phyloP scores from a whole-genome alignment of 179 eudicot species.

The Drosera spatulata region DNA sequence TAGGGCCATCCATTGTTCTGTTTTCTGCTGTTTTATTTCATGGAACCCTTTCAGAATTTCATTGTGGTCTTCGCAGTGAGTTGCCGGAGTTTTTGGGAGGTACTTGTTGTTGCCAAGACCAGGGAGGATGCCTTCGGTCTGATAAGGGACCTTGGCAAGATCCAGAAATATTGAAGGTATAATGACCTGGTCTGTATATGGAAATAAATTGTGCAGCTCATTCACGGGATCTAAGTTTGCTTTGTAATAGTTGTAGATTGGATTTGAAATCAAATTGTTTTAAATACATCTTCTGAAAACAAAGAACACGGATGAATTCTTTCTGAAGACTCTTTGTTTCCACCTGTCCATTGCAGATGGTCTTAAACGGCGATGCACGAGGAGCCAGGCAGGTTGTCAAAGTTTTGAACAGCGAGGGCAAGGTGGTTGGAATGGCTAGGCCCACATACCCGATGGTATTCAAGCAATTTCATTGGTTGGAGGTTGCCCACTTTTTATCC shows the following conservation, averaged over 20 bases:
- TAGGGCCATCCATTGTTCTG: not conserved
- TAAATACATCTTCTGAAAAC: no score
- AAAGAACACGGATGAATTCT: no score
- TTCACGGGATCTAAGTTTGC: not conserved
- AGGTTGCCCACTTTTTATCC: not conserved
- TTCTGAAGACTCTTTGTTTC: not conserved
- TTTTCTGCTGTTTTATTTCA: not conserved
- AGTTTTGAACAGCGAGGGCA: constrained; percentile 85
- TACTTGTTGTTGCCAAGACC: constrained; percentile 64
- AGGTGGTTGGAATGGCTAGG: constrained; percentile 81
- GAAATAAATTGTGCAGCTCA: not conserved
- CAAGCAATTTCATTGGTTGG: not conserved
- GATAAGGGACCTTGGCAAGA: constrained; percentile 93
- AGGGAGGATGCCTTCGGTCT: constrained; percentile 88
- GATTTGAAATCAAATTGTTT: no score
- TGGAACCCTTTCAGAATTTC: not conserved
- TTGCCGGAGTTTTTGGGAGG: constrained; percentile 96
- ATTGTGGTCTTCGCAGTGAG: constrained; percentile 37
- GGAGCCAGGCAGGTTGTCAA: constrained; percentile 83
- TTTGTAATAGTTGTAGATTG: not conserved
- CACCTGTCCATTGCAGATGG: constrained; percentile 47
- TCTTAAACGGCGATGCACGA: constrained; percentile 67
- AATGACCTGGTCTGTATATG: not conserved
- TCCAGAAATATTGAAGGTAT: constrained; percentile 75
- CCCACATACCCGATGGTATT: constrained; percentile 66